Percentiles rank a stretch among this genome's conserved stretches.
phyloP scores from a whole-genome alignment of 2,329 filamentous ascomycete species.

The Cladophialophora carrionii region DNA sequence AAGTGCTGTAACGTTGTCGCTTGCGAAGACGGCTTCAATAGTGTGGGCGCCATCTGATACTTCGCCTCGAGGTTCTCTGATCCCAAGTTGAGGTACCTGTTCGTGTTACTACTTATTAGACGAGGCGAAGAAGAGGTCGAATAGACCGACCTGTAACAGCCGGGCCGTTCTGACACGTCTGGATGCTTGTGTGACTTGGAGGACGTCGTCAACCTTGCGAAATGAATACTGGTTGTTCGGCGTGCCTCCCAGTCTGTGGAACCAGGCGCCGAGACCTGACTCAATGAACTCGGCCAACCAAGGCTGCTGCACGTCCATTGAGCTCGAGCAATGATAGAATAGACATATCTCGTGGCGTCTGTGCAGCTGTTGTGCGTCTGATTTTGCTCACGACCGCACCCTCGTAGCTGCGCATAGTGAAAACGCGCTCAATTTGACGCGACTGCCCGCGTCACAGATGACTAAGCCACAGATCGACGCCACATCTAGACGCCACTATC shows the following conservation, averaged over 20 bases:
- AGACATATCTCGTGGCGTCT: neutral
- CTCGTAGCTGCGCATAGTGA: neutral
- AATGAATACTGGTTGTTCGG: conserved; percentile 4
- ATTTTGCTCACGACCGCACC: neutral
- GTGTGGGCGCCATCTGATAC: conserved; percentile 23
- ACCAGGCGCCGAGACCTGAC: conserved; percentile 13
- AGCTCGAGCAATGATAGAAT: neutral
- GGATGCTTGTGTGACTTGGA: conserved; percentile 2
- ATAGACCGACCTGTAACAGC: conserved; percentile 7
- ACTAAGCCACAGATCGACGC: conserved; percentile 2
- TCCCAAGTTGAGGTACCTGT: conserved; percentile 3
- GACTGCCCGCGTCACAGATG: neutral
- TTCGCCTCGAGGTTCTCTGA: conserved; percentile 6
- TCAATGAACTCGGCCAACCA: conserved; percentile 24
- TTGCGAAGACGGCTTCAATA: conserved; percentile 18
- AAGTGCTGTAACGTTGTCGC: neutral
- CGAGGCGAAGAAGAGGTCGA: neutral
- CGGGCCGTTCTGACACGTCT: neutral
- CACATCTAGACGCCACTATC: neutral
- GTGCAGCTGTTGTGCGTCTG: neutral
- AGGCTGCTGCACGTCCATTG: conserved; percentile 21
- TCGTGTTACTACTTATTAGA: neutral
- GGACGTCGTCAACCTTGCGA: neutral
- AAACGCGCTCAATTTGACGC: neutral
- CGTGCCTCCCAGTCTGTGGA: conserved; percentile 3